Evolutionary conservation across 2,329 filamentous ascomycete species (phyloP).

Genomic region (Dothistroma septosporum): DNA sequence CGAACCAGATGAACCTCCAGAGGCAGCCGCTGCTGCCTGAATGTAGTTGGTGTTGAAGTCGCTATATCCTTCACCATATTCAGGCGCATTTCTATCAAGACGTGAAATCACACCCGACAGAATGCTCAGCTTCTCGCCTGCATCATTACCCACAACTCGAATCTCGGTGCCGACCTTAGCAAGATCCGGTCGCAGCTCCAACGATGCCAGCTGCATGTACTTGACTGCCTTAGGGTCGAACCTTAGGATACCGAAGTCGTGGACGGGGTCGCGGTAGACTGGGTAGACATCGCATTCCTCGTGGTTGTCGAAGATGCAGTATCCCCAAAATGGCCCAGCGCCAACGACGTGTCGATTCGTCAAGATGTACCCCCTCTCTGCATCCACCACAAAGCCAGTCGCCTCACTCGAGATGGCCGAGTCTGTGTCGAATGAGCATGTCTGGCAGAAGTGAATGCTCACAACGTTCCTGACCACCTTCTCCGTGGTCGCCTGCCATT

Average conservation of each 20-base stretch:
- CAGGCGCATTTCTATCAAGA: conserved; percentile 91
- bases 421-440: conserved; percentile 97
- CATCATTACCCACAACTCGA: conserved; percentile 95
- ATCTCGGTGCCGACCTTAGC: conserved; percentile 90
- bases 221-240: conserved; percentile 96
- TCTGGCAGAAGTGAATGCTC: conserved; percentile 98
- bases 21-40: conserved; percentile 93
- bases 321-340: conserved; percentile 94
- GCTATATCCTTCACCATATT: conserved; percentile 96
- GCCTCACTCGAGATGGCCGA: conserved; percentile 89
- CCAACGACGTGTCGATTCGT: conserved; percentile 78
- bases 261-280: conserved; percentile 95
- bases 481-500: conserved; percentile 96
- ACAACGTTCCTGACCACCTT: conserved; percentile 92
- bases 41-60: conserved; percentile 98
- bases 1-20: conserved; percentile 95
- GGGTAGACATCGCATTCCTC: conserved; percentile 93
- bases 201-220: conserved; percentile 84
- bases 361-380: conserved; percentile 69
- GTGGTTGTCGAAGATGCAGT: conserved; percentile 98
- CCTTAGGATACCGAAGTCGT: conserved; percentile 95
- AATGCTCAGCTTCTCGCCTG: conserved; percentile 96
- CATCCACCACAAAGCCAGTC: conserved; percentile 95
- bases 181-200: conserved; percentile 77
- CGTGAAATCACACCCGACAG: conserved; percentile 95